Percentiles rank a stretch among this genome's conserved stretches.
Evolutionary conservation across 352 stramenopile species (phyloP).

Genomic region (Globisporangium nodosum): DNA sequence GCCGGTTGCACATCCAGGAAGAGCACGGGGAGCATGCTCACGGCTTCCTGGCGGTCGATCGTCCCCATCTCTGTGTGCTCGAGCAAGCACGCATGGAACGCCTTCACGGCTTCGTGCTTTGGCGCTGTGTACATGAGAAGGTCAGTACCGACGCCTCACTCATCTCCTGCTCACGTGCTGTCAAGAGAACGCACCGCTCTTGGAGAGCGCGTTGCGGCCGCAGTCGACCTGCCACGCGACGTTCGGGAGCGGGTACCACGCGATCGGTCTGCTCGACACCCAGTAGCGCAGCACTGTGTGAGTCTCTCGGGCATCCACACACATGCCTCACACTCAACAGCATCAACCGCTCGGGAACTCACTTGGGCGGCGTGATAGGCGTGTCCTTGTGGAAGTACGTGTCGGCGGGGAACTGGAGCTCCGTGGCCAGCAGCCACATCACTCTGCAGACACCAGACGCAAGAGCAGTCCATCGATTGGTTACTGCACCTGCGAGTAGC

Average conservation of each 20-base stretch:
- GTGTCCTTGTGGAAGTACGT: constrained; percentile 46
- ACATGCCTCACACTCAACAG: neutral
- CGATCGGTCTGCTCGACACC: constrained; percentile 31
- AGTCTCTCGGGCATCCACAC: neutral
- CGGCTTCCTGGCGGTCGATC: constrained; percentile 96
- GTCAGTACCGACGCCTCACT: neutral
- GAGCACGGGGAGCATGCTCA: constrained; percentile 98
- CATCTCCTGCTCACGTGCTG: neutral
- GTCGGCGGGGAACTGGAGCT: constrained; percentile 52
- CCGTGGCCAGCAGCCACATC: constrained; percentile 37
- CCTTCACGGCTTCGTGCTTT: constrained; percentile 75
- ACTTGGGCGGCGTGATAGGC: constrained; percentile 64
- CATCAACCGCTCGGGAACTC: constrained; percentile 1
- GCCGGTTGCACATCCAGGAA: constrained; percentile 91
- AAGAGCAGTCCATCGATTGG: neutral
- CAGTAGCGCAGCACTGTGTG: neutral
- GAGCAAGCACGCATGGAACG: constrained; percentile 92
- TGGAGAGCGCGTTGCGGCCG: constrained; percentile 75
- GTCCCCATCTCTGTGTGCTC: constrained; percentile 88
- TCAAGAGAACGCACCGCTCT: constrained; percentile 35
- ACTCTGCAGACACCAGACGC: constrained; percentile 21
- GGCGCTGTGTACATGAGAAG: constrained; percentile 29
- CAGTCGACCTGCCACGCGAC: constrained; percentile 83
- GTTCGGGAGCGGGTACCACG: constrained; percentile 74
- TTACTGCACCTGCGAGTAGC: too few species aligned